A percentile compares a stretch with the other conserved stretches of the same genome.
phyloP scores from a whole-genome alignment of 768 basidiomycete species.

The Phlegmacium glaucopus region DNA sequence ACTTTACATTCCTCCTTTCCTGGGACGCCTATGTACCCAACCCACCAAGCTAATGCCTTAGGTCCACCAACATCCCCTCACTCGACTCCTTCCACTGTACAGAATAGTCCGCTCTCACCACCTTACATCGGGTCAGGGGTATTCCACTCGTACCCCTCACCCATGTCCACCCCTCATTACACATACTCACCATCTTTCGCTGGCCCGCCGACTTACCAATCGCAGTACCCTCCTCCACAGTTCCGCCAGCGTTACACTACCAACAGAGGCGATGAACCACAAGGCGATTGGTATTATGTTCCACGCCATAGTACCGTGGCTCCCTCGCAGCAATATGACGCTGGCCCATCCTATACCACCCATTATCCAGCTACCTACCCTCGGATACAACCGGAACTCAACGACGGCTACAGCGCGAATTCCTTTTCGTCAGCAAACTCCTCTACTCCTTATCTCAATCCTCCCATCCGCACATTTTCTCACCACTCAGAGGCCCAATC shows the following conservation, averaged over 20 bases:
- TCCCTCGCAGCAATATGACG: conserved; percentile 24
- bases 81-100: conserved; percentile 18
- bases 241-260: conserved; percentile 33
- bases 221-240: conserved; percentile 33
- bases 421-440: conserved; percentile 18
- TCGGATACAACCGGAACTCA: conserved; percentile 19
- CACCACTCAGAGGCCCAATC: conserved; percentile 2
- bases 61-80: conserved; percentile 24
- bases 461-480: conserved; percentile 1
- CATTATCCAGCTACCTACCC: conserved; percentile 30
- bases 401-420: conserved; percentile 15
- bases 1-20: conserved; percentile 21
- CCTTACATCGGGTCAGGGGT: conserved; percentile 22
- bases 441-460: conserved; percentile 8
- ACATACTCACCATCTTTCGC: conserved; percentile 34
- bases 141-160: conserved; percentile 33
- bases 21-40: conserved; percentile 22
- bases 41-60: conserved; percentile 20
- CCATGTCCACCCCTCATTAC: conserved; percentile 30
- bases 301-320: conserved; percentile 24
- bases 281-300: conserved; percentile 54
- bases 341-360: conserved; percentile 25
- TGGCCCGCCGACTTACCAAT: conserved; percentile 25
- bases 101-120: conserved; percentile 21
- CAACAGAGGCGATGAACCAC: conserved; percentile 34